Evolutionary conservation across 2,329 filamentous ascomycete genomes (phyloP), one percentile per base, ranked within the genome.

Genomic region (Ophiocordyceps polyrhachis-furcata): DNA sequence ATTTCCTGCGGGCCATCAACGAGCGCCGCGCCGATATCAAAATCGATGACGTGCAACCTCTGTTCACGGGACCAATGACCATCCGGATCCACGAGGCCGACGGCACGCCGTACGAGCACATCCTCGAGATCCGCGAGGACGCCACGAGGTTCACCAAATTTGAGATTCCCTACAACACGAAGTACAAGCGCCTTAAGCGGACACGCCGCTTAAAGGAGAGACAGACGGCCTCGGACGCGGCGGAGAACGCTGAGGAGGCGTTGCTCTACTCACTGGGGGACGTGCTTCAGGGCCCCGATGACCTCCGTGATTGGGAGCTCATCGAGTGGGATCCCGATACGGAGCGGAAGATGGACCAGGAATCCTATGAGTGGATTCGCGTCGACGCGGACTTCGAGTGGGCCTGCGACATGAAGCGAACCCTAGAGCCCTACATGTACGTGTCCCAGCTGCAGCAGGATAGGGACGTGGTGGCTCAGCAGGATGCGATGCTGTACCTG

Each of bases 361-460:
- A 98, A 58, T 93, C 86, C 0, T 98, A 95, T 56, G 91, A 98
- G 59, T 98, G 93, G 91, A 93, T 98, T 53, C 81, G 91, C 19
- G 83, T 96, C 64, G 91, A 98, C 60, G 88, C 89, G 15, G 93
- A 98, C 62, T 96, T 96, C 52, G 91, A 98, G 60, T 98, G 91
- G 91, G 80, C 95, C 47, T 91, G 83, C 62, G 81, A 81, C 52
- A 83, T 93, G 61, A 79, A 81, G 48, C 69, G 73, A 12, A 81
- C 80, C 50, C 86, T 95, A 72, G 86, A 86, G 41, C 77, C 85
- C 5, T 96, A 96, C 68, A 98, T 98, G 93, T 95, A 91, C 58
- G 78, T 94, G 47, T 95, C 91, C 20, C 91, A 98, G 60, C 69
- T 98, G 49, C 91, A 98, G 59, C 91, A 98, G 61, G 91, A 98